These are phyloP conservation scores for Cephaloascus albidus DNA, from an alignment of 805 yeast species.

Conservation along the genomic window DNA sequence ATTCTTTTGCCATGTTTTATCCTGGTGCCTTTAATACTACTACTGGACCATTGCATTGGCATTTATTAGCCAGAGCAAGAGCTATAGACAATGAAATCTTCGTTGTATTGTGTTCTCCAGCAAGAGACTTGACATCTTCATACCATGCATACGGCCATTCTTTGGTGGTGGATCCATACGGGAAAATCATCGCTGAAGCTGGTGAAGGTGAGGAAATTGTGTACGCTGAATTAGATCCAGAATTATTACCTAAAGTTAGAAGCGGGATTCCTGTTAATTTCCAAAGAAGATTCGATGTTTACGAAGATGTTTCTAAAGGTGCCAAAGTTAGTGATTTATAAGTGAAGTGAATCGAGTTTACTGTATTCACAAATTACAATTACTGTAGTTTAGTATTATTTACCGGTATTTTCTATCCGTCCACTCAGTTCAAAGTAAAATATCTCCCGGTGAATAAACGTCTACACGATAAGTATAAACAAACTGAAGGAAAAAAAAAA, in stretches of 20 bases:
- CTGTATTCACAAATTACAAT: too few relatives aligned
- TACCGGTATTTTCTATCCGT: too few relatives aligned
- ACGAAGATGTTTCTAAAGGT: slow-evolving; percentile 27
- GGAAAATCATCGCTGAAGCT: slow-evolving; percentile 57
- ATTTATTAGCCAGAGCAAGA: slow-evolving; percentile 59
- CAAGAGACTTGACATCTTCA: slow-evolving; percentile 56
- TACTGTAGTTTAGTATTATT: too few relatives aligned
- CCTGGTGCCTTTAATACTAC: slow-evolving; percentile 84
- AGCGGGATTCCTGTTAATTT: slow-evolving; percentile 56
- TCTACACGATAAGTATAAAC: too few relatives aligned
- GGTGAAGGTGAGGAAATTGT: slow-evolving; percentile 72
- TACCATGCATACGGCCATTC: slow-evolving; percentile 67
- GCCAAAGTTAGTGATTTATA: slow-evolving; percentile 3
- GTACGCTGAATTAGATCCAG: slow-evolving; percentile 66
- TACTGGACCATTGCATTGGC: slow-evolving; percentile 83
- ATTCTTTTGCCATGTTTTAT: slow-evolving; percentile 67
- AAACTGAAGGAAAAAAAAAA: too few relatives aligned
- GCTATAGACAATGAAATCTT: slow-evolving; percentile 70
- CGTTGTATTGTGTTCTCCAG: slow-evolving; percentile 80
- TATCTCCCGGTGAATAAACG: too few relatives aligned
- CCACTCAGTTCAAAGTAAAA: too few relatives aligned
- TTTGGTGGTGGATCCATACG: slow-evolving; percentile 53
- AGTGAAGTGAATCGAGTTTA: slow-evolving; percentile 2
- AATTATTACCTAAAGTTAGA: slow-evolving; percentile 45
- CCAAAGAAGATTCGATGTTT: slow-evolving; percentile 68